Percentiles rank a stretch among this genome's conserved stretches.
Conservation (phyloP, 2,329 filamentous ascomycete genomes). For the Ophiostoma montium region DNA sequence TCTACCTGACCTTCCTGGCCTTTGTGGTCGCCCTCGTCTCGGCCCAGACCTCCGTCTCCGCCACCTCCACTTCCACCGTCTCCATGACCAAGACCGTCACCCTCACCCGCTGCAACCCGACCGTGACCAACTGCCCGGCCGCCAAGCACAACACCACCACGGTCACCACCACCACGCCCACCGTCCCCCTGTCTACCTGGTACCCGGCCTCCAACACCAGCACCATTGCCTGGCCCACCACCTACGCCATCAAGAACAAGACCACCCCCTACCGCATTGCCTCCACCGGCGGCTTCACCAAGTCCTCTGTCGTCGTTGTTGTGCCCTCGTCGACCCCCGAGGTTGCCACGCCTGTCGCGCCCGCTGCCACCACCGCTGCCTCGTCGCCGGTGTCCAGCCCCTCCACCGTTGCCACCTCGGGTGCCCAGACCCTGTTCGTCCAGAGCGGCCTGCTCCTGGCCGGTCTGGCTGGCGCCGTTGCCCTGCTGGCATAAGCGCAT, state of each 20-base stretch:
- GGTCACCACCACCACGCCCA: too few species aligned
- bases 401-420: conserved; percentile 11
- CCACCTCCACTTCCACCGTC: conserved; percentile 30
- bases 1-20: conserved; percentile 15
- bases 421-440: conserved; percentile 23
- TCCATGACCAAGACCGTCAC: conserved; percentile 31
- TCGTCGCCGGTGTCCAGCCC: conserved; percentile 4
- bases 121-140: conserved; percentile 29
- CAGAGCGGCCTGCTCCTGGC: conserved; percentile 27
- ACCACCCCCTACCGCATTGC: conserved; percentile 11
- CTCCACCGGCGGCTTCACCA: conserved; percentile 11
- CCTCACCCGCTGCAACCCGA: conserved; percentile 33
- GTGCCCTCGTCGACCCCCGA: neutral
- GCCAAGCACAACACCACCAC: conserved; percentile 18
- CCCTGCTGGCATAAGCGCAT: conserved; percentile 22
- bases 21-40: conserved; percentile 25
- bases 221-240: conserved; percentile 13
- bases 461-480: conserved; percentile 26
- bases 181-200: conserved; percentile 5
- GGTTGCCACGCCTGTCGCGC: conserved; percentile 2
- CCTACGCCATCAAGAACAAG: conserved; percentile 16
- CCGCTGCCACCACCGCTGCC: conserved; percentile 12
- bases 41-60: conserved; percentile 17
- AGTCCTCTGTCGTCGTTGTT: neutral
- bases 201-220: conserved; percentile 13